A percentile compares a stretch with the other conserved stretches of the same genome.
Conservation (phyloP, 495 filamentous ascomycete genomes). For the Neurospora intermedia region DNA sequence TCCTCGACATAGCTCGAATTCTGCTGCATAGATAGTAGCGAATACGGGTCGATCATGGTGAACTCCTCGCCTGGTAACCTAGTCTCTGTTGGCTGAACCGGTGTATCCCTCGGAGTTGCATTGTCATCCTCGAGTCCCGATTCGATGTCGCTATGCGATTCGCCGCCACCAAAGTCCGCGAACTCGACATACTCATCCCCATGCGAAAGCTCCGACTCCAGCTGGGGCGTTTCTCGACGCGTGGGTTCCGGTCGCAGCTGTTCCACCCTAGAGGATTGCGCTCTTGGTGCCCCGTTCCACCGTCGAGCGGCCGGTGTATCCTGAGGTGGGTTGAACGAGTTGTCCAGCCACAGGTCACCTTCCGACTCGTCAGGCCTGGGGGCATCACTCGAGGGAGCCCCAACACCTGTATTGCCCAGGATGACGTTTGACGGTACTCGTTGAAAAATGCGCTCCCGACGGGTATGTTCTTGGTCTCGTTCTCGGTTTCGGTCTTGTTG, state of each 20-base stretch:
- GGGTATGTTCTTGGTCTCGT: neutral
- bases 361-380: neutral
- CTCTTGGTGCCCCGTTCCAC: neutral
- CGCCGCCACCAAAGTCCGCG: constrained; percentile 7
- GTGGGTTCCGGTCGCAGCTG: neutral
- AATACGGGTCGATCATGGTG: constrained; percentile 38
- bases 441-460: neutral
- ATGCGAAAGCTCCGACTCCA: constrained; percentile 7
- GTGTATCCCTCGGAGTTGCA: neutral
- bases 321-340: neutral
- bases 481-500: neutral
- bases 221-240: constrained; percentile 1
- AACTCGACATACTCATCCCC: constrained; percentile 9
- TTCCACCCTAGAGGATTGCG: neutral
- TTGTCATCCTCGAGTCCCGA: constrained; percentile 6
- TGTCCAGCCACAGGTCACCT: neutral
- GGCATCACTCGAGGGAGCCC: neutral
- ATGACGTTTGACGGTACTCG: neutral
- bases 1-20: constrained; percentile 22
- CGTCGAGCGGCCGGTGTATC: neutral
- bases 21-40: constrained; percentile 32
- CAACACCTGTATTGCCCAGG: neutral
- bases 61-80: constrained; percentile 36
- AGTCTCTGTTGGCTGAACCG: constrained; percentile 24
- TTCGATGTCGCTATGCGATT: constrained; percentile 16